Base-by-base conservation (phyloP, 139 green algal species). In the Zygnema cylindricum region DNA sequence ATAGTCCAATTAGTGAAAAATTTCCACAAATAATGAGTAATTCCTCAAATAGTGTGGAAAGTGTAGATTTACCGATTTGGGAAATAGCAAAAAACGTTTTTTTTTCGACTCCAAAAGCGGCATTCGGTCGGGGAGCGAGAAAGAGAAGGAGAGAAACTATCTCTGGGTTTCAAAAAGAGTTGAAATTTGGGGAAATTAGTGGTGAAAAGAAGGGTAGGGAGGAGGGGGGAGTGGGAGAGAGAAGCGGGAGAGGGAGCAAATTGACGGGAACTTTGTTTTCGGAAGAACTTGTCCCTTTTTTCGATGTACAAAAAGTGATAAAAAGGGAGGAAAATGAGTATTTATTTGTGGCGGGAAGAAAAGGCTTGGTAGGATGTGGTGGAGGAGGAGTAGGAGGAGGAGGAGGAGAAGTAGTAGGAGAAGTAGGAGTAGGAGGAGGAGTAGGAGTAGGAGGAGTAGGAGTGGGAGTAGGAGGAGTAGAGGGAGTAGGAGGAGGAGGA, bases 211-310 rank as follows among this genome's bases (percentile, higher is more conserved):
- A 25, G 7, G 77, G 77, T 43, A 54, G 82, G 35, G 79, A 79
- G 76, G 40, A 89, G 76, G 36, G 84, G 42, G 77, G 35, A 38
- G 84, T 63, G 49, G 49, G 49, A 16, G 49, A 63, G 16, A 63
- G 7, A 63, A 63, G 16, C 7, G 21, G 7, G 11, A 54, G 33
- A 86, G 81, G 43, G n/a, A n/a, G n/a, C n/a, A n/a, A n/a, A n/a
- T n/a, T n/a, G n/a, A n/a, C n/a, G n/a, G n/a, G n/a, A n/a, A n/a
- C n/a, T n/a, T n/a, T n/a, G n/a, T n/a, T n/a, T n/a, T n/a, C n/a
- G n/a, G n/a, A n/a, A n/a, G n/a, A n/a, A n/a, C n/a, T n/a, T n/a
- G n/a, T n/a, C n/a, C n/a, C n/a, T n/a, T 81, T 22, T 30, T 82
- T 41, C 21, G 41, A 54, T 69, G 11, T 82, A 43, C 11, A 86